A percentile compares a stretch with the other conserved stretches of the same genome.
Evolutionary conservation across 805 yeast species (phyloP).

Genomic region (Pichia manshurica): DNA sequence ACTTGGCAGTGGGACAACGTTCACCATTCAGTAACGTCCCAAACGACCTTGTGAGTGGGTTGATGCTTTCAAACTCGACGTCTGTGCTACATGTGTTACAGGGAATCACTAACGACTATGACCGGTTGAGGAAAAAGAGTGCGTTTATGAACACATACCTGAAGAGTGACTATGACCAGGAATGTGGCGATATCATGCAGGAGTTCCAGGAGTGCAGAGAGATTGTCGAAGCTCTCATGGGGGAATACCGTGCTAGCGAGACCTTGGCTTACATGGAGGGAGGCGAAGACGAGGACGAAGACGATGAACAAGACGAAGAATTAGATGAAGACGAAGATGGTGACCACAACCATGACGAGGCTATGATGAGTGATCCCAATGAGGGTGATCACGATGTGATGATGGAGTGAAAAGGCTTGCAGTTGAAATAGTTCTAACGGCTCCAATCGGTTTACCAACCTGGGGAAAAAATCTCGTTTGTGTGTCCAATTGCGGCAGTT

Average conservation of each 20-base stretch:
- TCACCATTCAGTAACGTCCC: constrained; percentile 47
- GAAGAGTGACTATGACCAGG: constrained; percentile 39
- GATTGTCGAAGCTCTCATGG: constrained; percentile 37
- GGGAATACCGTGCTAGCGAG: constrained; percentile 42
- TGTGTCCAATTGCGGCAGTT: no score
- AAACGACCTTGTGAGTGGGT: constrained; percentile 57
- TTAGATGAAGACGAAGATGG: background rate
- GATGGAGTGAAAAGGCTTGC: background rate
- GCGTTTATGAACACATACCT: constrained; percentile 82
- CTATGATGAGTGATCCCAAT: background rate
- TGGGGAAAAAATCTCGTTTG: no score
- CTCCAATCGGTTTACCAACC: no score
- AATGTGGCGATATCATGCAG: constrained; percentile 42
- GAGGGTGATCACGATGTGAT: constrained; percentile 3
- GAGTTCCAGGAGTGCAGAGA: constrained; percentile 45
- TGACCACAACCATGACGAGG: background rate
- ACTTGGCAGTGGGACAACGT: constrained; percentile 67
- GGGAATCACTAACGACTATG: constrained; percentile 70
- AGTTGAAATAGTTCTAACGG: no score
- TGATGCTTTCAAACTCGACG: constrained; percentile 80
- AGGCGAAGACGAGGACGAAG: constrained; percentile 30
- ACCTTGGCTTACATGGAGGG: constrained; percentile 42
- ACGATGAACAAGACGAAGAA: constrained; percentile 3
- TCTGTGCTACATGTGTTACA: constrained; percentile 62
- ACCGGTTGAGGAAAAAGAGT: constrained; percentile 66